Evolutionary conservation across 768 basidiomycete genomes (phyloP), one percentile per base, ranked within the genome.

Genomic region (Terana coerulea): DNA sequence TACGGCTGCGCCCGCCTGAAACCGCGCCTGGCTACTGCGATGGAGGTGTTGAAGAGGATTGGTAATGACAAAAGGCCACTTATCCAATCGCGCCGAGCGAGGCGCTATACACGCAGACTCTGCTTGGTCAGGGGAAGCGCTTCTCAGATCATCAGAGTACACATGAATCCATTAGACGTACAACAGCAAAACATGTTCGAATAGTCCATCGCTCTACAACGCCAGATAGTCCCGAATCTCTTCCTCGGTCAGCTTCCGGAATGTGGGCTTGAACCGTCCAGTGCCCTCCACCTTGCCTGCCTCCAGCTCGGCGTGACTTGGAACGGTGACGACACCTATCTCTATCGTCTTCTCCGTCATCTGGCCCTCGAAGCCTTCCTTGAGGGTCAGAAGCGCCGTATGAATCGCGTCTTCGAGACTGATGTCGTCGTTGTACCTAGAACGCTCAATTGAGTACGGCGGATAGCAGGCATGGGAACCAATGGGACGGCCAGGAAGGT

Each of bases 271-370:
- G 29, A 83, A 83, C 49, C 88, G 77, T 5, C 65, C 63, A 0
- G 64, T 65, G 10, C 64, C 64, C 51, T 84, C 83, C 59, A 86
- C 74, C 71, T 85, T 84, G 37, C 81, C 86, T 34, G 79, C 81
- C 61, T 86, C 85, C 31, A 85, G 74, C 51, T 86, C 84, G 41
- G 77, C 78, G 19, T 69, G 63, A 11, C 87, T 88, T 7, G 93
- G 91, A 14, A 95, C 88, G 44, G 93, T 95, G 57, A 98, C 82
- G 34, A 99, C 85, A 29, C 97, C 97, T 46, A 99, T 92, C 73
- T 99, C 97, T 64, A 99, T 97, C 40, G 97, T 99, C 76, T 97
- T 95, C 73, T 98, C 97, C 25, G 95, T 98, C 95, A 99, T 98
- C 66, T 98, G 91, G n/a, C 97, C 97, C 70, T 99, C 97, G 62